These are phyloP conservation scores for Pseudocercospora ulei DNA, from an alignment of 2,329 filamentous ascomycete species.

Conservation along the genomic window DNA sequence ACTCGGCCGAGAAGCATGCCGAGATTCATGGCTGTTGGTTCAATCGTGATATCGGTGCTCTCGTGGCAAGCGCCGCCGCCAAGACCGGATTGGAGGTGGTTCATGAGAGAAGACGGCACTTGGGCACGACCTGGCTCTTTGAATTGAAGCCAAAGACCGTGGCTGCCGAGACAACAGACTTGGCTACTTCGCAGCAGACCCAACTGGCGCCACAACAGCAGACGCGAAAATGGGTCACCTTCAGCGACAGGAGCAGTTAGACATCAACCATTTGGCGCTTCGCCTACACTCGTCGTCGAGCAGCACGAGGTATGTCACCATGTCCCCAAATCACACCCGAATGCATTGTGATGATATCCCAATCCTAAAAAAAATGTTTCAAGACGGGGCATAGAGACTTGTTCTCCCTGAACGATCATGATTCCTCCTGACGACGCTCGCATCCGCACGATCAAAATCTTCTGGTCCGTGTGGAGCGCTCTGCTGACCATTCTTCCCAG, in stretches of 20 bases:
- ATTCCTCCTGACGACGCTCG: constrained; percentile 17
- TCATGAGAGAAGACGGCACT: constrained; percentile 39
- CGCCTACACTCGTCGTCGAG: too few species aligned
- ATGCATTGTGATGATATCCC: constrained; percentile 27
- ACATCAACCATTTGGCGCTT: not conserved
- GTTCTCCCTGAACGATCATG: constrained; percentile 22
- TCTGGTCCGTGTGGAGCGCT: too few species aligned
- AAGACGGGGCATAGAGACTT: constrained; percentile 31
- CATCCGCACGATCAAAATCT: too few species aligned
- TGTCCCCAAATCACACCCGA: too few species aligned
- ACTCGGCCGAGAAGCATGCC: constrained; percentile 41
- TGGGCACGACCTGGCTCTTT: constrained; percentile 45
- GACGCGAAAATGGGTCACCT: constrained; percentile 12
- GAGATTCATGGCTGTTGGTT: constrained; percentile 46
- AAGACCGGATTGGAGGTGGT: constrained; percentile 43
- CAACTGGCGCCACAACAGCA: constrained; percentile 1
- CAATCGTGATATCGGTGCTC: constrained; percentile 45
- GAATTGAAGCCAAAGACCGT: constrained; percentile 37
- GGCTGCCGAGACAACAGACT: not conserved
- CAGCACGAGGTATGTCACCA: constrained; percentile 16
- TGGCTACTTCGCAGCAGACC: not conserved
- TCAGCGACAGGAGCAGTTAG: not conserved
- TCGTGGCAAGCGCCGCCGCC: constrained; percentile 42
- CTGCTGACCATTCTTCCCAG: too few species aligned
- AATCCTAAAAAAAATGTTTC: constrained; percentile 31